Evolutionary conservation across 169 alveolate species (phyloP).

Genomic region (Plasmodium yoelii): DNA sequence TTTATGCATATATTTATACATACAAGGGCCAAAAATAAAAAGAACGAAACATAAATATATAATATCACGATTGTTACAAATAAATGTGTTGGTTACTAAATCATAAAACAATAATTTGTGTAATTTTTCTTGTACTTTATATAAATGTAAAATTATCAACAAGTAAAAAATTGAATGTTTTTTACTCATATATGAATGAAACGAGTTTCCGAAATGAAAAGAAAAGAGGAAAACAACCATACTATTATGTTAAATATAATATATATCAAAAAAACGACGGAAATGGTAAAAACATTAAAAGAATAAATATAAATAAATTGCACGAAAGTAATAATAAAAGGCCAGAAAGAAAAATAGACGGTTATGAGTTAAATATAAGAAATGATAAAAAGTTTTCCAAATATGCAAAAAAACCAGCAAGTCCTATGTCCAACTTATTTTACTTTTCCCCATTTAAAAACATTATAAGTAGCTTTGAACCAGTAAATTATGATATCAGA

Average conservation of each 20-base stretch:
- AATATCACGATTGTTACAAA: background rate
- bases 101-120: background rate
- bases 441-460: conserved; percentile 84
- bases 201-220: background rate
- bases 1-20: too few species aligned
- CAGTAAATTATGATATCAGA: conserved; percentile 49
- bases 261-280: background rate
- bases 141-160: background rate
- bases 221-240: conserved; percentile 13
- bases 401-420: conserved; percentile 83
- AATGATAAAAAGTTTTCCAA: conserved; percentile 82
- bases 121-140: conserved; percentile 2
- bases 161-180: background rate
- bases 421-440: conserved; percentile 81
- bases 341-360: conserved; percentile 81
- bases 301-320: background rate
- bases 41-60: too few species aligned
- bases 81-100: conserved; percentile 15
- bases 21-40: too few species aligned
- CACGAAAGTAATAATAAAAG: conserved; percentile 23
- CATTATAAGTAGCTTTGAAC: conserved; percentile 75
- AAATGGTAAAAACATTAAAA: conserved; percentile 18
- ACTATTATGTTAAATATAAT: conserved; percentile 15
- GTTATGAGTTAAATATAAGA: conserved; percentile 80
- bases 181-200: background rate